Percentiles rank a stretch among this genome's conserved stretches.
phyloP scores from a whole-genome alignment of 1,284 basidiomycete species.

The Mycena sp. region DNA sequence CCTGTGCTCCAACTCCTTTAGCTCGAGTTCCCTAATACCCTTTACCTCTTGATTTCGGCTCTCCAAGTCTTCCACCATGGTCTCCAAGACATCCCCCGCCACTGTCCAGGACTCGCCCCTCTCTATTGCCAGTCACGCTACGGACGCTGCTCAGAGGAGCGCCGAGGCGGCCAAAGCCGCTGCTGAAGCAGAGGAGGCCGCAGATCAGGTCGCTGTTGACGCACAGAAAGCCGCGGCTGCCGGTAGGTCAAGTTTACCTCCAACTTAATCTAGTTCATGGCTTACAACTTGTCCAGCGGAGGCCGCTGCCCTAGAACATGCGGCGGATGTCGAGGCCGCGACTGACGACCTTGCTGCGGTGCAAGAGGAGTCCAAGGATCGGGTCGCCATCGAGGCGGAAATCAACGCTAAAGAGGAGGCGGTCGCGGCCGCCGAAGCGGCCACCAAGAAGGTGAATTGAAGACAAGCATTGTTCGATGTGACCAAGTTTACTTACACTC shows the following conservation, averaged over 20 bases:
- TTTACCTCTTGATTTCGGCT: too few relatives aligned
- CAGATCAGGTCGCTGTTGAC: slow-evolving; percentile 4
- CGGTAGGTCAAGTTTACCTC: background rate
- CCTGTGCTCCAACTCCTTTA: too few relatives aligned
- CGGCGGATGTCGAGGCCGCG: background rate
- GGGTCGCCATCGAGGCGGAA: slow-evolving; percentile 11
- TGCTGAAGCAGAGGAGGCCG: background rate
- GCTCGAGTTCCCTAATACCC: too few relatives aligned
- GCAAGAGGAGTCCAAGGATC: slow-evolving; percentile 13
- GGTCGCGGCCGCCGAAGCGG: slow-evolving; percentile 9
- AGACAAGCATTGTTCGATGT: background rate
- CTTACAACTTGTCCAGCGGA: background rate
- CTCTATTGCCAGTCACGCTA: background rate
- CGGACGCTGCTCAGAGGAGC: background rate
- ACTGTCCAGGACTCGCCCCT: background rate
- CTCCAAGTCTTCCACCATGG: too few relatives aligned
- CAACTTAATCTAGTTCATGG: too few relatives aligned
- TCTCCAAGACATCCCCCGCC: background rate
- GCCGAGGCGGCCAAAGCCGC: background rate
- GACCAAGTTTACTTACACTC: too few relatives aligned
- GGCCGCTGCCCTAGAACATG: slow-evolving; percentile 1
- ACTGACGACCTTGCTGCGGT: background rate
- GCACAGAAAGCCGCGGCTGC: slow-evolving; percentile 16
- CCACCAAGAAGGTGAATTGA: slow-evolving; percentile 17
- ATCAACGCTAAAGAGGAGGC: slow-evolving; percentile 24